These are phyloP conservation scores for Phanerochaete sordida DNA, from an alignment of 768 basidiomycete genomes.

Conservation along the genomic window DNA sequence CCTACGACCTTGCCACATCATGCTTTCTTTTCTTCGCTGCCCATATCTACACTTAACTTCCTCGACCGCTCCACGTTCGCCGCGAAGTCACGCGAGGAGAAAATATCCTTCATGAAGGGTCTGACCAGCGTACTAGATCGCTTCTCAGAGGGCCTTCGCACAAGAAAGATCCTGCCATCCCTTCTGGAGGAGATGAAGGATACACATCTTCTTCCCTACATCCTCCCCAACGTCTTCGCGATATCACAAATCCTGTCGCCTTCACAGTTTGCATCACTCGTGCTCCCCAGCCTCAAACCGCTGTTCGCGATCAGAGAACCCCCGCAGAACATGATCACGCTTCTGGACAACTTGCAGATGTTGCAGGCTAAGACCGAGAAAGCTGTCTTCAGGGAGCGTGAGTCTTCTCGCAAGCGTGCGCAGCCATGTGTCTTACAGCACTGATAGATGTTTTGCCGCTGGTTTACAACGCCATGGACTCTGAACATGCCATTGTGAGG, in stretches of 20 bases:
- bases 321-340: conserved; percentile 93
- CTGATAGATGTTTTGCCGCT: conserved; percentile 86
- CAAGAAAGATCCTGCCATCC: conserved; percentile 86
- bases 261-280: conserved; percentile 73
- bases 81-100: conserved; percentile 91
- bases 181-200: conserved; percentile 99
- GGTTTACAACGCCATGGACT: conserved; percentile 93
- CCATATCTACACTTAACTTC: conserved; percentile 95
- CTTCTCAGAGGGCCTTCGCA: conserved; percentile 85
- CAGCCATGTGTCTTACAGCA: not conserved
- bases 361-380: conserved; percentile 90
- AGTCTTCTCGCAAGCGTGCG: conserved; percentile 25
- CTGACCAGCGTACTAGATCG: conserved; percentile 72
- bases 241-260: conserved; percentile 79
- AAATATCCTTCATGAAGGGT: conserved; percentile 94
- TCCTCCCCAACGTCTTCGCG: conserved; percentile 91
- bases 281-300: conserved; percentile 86
- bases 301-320: conserved; percentile 91
- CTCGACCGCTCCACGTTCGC: conserved; percentile 95
- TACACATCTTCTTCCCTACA: conserved; percentile 85
- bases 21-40: conserved; percentile 91
- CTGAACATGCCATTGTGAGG: conserved; percentile 81
- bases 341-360: conserved; percentile 85
- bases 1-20: conserved; percentile 80
- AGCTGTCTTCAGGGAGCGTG: conserved; percentile 82